These are phyloP conservation scores for Parathielavia hyrcaniae DNA, from an alignment of 495 filamentous ascomycete genomes.

Conservation along the genomic window DNA sequence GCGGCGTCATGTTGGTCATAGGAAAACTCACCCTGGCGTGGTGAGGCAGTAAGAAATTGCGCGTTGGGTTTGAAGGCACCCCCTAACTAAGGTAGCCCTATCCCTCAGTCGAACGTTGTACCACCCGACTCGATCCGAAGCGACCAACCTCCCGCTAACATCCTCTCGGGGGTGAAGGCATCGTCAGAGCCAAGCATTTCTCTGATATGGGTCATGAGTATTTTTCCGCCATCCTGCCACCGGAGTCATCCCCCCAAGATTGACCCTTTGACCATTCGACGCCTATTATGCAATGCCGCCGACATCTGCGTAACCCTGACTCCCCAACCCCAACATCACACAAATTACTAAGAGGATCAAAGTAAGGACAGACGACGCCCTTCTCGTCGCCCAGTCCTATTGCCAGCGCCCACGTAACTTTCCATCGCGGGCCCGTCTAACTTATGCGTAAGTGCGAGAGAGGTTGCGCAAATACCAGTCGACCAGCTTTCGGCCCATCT, in stretches of 20 bases:
- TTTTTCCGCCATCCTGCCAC: background rate
- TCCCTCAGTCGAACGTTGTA: too few relatives aligned
- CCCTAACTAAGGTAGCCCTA: too few relatives aligned
- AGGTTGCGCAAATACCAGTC: conserved; percentile 99
- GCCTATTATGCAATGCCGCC: conserved; percentile 14
- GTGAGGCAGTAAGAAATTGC: too few relatives aligned
- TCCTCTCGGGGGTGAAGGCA: background rate
- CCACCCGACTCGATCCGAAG: background rate
- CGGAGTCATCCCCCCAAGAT: background rate
- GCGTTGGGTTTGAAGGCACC: too few relatives aligned
- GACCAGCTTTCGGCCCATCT: conserved; percentile 91
- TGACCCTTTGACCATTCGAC: conserved; percentile 6
- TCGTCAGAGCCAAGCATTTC: background rate
- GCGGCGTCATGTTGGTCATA: background rate
- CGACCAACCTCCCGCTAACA: background rate
- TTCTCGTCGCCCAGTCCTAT: background rate
- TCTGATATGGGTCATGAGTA: background rate
- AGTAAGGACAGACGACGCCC: background rate
- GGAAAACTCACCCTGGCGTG: too few relatives aligned
- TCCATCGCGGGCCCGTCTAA: too few relatives aligned
- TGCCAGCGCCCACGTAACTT: background rate
- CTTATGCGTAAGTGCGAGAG: conserved; percentile 69
- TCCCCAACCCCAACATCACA: conserved; percentile 8
- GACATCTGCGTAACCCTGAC: conserved; percentile 6
- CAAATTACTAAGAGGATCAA: conserved; percentile 5